These are phyloP conservation scores for Fusarium gaditjirri DNA, from an alignment of 2,329 filamentous ascomycete genomes.

Conservation along the genomic window DNA sequence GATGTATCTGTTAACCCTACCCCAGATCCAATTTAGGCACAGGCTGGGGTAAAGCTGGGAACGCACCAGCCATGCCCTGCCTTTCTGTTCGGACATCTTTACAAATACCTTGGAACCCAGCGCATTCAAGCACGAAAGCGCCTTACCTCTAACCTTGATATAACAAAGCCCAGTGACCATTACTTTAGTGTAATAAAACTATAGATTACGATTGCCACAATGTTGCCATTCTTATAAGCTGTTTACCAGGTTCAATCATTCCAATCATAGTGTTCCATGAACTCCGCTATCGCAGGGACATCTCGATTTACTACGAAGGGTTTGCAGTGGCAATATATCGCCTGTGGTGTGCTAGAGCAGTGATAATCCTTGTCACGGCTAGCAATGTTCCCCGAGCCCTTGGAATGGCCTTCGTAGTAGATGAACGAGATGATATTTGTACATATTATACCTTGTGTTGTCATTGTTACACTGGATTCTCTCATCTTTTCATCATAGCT, in stretches of 20 bases:
- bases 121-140: not conserved
- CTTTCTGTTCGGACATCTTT: not conserved
- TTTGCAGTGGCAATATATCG: too few species aligned
- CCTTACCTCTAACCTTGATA: not conserved
- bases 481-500: too few species aligned
- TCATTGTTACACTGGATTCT: not conserved
- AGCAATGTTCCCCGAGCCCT: rapidly evolving
- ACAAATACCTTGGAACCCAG: not conserved
- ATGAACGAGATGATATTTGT: too few species aligned
- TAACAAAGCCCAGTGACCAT: not conserved
- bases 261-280: rapidly evolving
- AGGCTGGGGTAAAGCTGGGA: not conserved
- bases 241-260: rapidly evolving
- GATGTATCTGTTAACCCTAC: not conserved
- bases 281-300: not conserved
- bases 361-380: not conserved
- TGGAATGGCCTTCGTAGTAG: too few species aligned
- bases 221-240: too few species aligned
- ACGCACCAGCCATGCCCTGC: not conserved
- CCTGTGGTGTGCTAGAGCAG: rapidly evolving
- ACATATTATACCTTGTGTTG: too few species aligned
- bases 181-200: too few species aligned
- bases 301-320: too few species aligned
- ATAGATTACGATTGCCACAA: too few species aligned
- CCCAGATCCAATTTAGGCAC: not conserved